phyloP scores from a whole-genome alignment of 495 filamentous ascomycete genomes.

The Letharia lupina region DNA sequence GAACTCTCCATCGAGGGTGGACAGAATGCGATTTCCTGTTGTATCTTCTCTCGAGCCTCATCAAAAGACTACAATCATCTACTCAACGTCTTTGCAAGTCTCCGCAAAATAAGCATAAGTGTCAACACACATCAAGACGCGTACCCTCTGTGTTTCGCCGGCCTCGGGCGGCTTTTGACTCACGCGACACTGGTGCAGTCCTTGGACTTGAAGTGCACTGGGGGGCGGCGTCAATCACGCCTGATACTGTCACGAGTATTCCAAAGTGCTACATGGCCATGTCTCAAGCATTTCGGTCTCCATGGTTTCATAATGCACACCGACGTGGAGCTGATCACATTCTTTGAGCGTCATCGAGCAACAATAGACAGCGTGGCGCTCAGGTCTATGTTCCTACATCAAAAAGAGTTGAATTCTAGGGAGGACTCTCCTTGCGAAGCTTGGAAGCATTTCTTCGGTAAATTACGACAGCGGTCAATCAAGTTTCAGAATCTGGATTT shows the following conservation, averaged over 20 bases:
- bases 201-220: neutral
- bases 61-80: neutral
- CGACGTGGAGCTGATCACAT: neutral
- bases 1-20: neutral
- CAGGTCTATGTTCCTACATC: neutral
- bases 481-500: neutral
- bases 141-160: neutral
- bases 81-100: neutral
- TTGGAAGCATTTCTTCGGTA: neutral
- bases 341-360: neutral
- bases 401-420: neutral
- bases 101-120: neutral
- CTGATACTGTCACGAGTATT: neutral
- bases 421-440: neutral
- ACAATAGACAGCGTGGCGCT: neutral
- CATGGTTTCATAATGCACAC: neutral
- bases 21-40: neutral
- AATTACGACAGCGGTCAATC: neutral
- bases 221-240: no score
- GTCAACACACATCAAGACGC: neutral
- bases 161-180: neutral
- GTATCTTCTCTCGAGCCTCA: neutral
- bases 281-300: neutral
- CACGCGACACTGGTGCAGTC: neutral
- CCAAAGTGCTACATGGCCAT: neutral